Evolutionary conservation across 202 grass and related monocot genomes (phyloP), one percentile per base, ranked within the genome.

Genomic region (Dendrocalamus latiflorus): DNA sequence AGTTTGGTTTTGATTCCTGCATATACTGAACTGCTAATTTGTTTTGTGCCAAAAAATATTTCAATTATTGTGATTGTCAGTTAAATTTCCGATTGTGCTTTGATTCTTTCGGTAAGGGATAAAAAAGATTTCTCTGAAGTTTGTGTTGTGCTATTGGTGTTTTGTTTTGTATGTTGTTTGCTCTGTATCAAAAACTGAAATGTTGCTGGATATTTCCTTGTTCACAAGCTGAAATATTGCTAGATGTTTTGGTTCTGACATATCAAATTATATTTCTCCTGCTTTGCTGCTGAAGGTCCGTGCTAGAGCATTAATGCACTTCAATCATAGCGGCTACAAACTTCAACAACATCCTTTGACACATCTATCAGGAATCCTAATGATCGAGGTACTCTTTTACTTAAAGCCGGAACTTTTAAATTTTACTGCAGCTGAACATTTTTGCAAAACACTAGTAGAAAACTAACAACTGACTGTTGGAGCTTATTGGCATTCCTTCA

Each of bases 321-420:
- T 93, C 55, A 95, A 95, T 67, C 89, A 93, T 77, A 82, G 89
- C 1, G 89, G 95, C 24, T 91, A 95, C 85, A 98, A 93, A 81
- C 91, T 87, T 86, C 93, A 95, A 68, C 87, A 80, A 41, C 89
- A 90, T 81, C 87, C 93, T 77, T 73, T 95, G 70, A 83, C 34
- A 64, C 80, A 90, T 81, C 41, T 93, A 72, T 93, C 85, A 57
- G 86, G 76, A 74, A 91, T 90, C 36, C 87, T 98, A 42, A 93
- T 91, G 89, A 84, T 98, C 18, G 78, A 95, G 93, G 91, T 98
- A 91, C 54, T n/a, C n/a, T n/a, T n/a, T n/a, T 76, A 45, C 6
- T 55, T 73, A 70, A 73, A 82, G 33, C 68, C 56, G 49, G 62
- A 69, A 75, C 16, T 64, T 33, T 56, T 49, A 2, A 45, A 61